These are phyloP conservation scores for Hyphodiscus hymeniophilus DNA, from an alignment of 495 filamentous ascomycete species.

Conservation along the genomic window DNA sequence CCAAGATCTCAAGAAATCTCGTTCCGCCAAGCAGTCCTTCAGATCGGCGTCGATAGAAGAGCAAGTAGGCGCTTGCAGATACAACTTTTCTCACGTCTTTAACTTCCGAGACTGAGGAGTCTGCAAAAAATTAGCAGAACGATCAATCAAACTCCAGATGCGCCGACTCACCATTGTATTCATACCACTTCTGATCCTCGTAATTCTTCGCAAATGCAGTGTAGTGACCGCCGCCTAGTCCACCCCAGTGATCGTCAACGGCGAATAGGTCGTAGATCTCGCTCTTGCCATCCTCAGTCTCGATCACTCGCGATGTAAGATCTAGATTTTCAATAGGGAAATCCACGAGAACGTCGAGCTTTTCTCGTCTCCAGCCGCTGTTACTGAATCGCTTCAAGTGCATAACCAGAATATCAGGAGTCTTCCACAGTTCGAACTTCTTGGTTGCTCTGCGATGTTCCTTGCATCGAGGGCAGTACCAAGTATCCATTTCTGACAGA, in stretches of 20 bases:
- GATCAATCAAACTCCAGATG: constrained; percentile 22
- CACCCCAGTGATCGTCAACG: constrained; percentile 91
- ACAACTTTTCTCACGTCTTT: constrained; percentile 48
- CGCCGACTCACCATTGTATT: constrained; percentile 70
- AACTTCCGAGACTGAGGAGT: constrained; percentile 53
- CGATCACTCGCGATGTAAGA: constrained; percentile 66
- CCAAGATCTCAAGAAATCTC: constrained; percentile 58
- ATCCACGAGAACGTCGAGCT: constrained; percentile 84
- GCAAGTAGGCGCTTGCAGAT: constrained; percentile 71
- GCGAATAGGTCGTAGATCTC: constrained; percentile 87
- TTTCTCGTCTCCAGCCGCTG: constrained; percentile 66
- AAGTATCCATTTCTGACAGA: constrained; percentile 86
- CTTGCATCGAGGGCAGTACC: constrained; percentile 95
- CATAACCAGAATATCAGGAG: constrained; percentile 87
- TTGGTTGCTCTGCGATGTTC: constrained; percentile 86
- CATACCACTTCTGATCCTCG: constrained; percentile 77
- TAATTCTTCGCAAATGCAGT: constrained; percentile 92
- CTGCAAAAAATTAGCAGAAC: constrained; percentile 36
- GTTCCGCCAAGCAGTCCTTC: constrained; percentile 66
- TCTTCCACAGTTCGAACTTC: constrained; percentile 94
- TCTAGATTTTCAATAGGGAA: constrained; percentile 87
- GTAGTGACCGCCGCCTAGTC: constrained; percentile 89
- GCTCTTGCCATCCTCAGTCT: constrained; percentile 67
- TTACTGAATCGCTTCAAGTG: constrained; percentile 94
- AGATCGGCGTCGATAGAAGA: constrained; percentile 91